These are phyloP conservation scores for Inga leiocalycina DNA, from an alignment of 306 rosid species.

Conservation along the genomic window DNA sequence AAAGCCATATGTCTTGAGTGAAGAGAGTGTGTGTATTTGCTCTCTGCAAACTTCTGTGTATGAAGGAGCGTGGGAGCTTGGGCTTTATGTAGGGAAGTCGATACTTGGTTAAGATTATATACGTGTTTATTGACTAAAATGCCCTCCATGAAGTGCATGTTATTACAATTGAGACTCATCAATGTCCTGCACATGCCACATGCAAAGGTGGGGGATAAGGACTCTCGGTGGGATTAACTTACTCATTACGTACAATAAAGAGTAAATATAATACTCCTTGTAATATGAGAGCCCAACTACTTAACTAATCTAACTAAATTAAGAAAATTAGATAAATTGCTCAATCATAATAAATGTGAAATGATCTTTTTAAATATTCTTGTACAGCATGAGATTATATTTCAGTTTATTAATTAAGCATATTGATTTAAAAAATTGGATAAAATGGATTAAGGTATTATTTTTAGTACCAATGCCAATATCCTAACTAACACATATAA, in stretches of 20 bases:
- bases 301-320: too few relatives aligned
- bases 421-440: too few relatives aligned
- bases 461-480: too few relatives aligned
- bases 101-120: background rate
- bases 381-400: too few relatives aligned
- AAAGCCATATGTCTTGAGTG: constrained; percentile 33
- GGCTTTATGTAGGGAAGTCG: background rate
- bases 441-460: too few relatives aligned
- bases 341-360: too few relatives aligned
- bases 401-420: too few relatives aligned
- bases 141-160: background rate
- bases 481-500: too few relatives aligned
- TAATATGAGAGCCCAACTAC: too few relatives aligned
- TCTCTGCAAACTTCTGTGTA: background rate
- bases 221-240: background rate
- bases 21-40: background rate
- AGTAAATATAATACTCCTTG: too few relatives aligned
- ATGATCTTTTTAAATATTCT: too few relatives aligned
- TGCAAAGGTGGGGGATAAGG: constrained; percentile 28
- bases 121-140: constrained; percentile 13
- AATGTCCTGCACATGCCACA: constrained; percentile 44
- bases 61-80: background rate
- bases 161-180: background rate
- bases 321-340: too few relatives aligned
- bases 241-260: background rate